Evolutionary conservation across 2,329 filamentous ascomycete species (phyloP).

Genomic region (Colletotrichum tamarilloi): DNA sequence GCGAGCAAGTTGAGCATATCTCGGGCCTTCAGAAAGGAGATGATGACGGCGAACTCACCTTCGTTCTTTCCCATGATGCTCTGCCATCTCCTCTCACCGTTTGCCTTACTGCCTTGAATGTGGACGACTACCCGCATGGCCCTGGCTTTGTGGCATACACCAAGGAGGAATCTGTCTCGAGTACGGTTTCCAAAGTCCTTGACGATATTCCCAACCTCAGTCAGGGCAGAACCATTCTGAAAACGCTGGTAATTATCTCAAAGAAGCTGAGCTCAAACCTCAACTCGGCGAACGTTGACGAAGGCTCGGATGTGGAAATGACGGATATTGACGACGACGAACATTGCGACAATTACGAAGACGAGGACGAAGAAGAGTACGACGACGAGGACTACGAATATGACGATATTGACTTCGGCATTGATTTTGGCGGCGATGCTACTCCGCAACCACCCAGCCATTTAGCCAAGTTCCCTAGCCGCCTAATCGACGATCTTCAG

Average conservation of each 20-base stretch:
- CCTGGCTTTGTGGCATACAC: conserved; percentile 57
- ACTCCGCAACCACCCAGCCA: conserved; percentile 37
- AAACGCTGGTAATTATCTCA: conserved; percentile 42
- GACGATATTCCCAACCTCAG: conserved; percentile 56
- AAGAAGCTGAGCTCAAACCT: conserved; percentile 42
- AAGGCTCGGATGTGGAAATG: conserved; percentile 39
- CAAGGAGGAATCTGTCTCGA: conserved; percentile 47
- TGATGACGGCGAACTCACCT: conserved; percentile 78
- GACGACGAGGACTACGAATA: conserved; percentile 44
- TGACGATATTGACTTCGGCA: conserved; percentile 46
- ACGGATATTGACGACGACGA: conserved; percentile 38
- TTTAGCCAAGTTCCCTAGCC: conserved; percentile 46
- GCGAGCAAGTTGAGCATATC: conserved; percentile 60
- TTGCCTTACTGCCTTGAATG: conserved; percentile 37
- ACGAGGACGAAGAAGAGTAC: conserved; percentile 46
- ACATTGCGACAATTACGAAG: conserved; percentile 42
- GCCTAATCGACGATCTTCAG: conserved; percentile 64
- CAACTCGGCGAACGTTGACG: conserved; percentile 48
- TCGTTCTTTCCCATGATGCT: conserved; percentile 58
- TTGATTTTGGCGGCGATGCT: conserved; percentile 41
- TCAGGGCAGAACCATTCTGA: conserved; percentile 55
- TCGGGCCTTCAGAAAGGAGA: conserved; percentile 68
- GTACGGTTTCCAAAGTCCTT: conserved; percentile 49
- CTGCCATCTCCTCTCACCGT: conserved; percentile 44
- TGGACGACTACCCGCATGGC: conserved; percentile 50